Evolutionary conservation across 2,329 filamentous ascomycete genomes (phyloP).

Genomic region (Xylaria sp.): DNA sequence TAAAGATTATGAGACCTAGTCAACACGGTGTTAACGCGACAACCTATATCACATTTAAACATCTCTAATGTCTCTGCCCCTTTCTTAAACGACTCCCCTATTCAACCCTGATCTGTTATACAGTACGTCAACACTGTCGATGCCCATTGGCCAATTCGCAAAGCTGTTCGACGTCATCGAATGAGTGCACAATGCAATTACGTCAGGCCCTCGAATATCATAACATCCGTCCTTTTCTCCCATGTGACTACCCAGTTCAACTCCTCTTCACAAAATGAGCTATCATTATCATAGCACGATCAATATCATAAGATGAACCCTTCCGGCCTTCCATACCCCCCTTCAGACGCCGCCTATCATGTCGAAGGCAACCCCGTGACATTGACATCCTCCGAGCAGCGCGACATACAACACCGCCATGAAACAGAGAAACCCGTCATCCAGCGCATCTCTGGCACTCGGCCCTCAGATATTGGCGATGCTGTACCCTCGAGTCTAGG

Average conservation of each 20-base stretch:
- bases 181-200: not conserved
- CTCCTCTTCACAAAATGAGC: not conserved
- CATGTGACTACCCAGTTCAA: not conserved
- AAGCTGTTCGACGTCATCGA: not conserved
- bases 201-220: not conserved
- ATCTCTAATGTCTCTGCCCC: too few species aligned
- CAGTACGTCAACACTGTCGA: not conserved
- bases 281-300: not conserved
- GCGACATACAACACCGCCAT: constrained; percentile 14
- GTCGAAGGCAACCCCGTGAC: constrained; percentile 26
- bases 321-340: constrained; percentile 27
- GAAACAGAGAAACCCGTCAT: constrained; percentile 15
- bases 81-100: too few species aligned
- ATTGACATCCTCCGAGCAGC: constrained; percentile 26
- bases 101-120: too few species aligned
- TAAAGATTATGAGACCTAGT: too few species aligned
- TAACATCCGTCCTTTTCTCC: not conserved
- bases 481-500: constrained; percentile 28
- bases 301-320: constrained; percentile 23
- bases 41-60: too few species aligned
- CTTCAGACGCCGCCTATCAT: constrained; percentile 25
- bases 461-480: constrained; percentile 16
- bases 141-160: not conserved
- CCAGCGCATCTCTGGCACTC: constrained; percentile 19
- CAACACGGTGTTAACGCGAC: too few species aligned